These are phyloP conservation scores for Tilletia horrida DNA, from an alignment of 1,284 basidiomycete species.

Conservation along the genomic window DNA sequence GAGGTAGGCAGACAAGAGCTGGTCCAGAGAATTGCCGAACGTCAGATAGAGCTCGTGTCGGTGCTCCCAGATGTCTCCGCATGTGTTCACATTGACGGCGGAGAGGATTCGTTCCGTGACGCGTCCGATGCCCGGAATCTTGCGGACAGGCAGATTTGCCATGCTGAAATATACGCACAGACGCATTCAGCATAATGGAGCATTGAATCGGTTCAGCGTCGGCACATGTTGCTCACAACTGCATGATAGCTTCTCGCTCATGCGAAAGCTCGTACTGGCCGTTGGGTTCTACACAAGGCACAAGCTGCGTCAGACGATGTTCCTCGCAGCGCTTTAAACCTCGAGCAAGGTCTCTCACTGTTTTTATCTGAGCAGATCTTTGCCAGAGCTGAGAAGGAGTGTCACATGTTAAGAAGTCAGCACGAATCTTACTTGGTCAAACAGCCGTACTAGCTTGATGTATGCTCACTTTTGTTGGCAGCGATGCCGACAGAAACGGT, in stretches of 20 bases:
- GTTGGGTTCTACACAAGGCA: slow-evolving; percentile 31
- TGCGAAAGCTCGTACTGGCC: slow-evolving; percentile 44
- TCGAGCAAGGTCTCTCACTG: slow-evolving; percentile 20
- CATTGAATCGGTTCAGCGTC: background rate
- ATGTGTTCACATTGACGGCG: slow-evolving; percentile 42
- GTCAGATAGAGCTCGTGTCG: slow-evolving; percentile 45
- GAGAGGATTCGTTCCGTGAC: slow-evolving; percentile 51
- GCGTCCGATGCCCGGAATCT: slow-evolving; percentile 50
- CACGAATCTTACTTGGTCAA: background rate
- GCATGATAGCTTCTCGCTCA: slow-evolving; percentile 27
- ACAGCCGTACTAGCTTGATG: background rate
- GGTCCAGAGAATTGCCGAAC: slow-evolving; percentile 36
- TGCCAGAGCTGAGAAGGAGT: slow-evolving; percentile 18
- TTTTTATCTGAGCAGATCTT: slow-evolving; percentile 85
- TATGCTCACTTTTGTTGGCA: slow-evolving; percentile 61
- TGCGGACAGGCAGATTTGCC: slow-evolving; percentile 43
- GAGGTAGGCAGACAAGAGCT: slow-evolving; percentile 43
- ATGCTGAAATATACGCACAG: slow-evolving; percentile 21
- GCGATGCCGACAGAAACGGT: slow-evolving; percentile 78
- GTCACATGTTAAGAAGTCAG: background rate
- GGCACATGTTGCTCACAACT: background rate
- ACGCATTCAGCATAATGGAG: background rate
- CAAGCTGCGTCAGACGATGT: background rate
- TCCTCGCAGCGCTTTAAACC: background rate
- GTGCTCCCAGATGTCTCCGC: slow-evolving; percentile 47